These are phyloP conservation scores for Sugiyamaella qingdaonensis DNA, from an alignment of 805 yeast genomes.

Conservation along the genomic window DNA sequence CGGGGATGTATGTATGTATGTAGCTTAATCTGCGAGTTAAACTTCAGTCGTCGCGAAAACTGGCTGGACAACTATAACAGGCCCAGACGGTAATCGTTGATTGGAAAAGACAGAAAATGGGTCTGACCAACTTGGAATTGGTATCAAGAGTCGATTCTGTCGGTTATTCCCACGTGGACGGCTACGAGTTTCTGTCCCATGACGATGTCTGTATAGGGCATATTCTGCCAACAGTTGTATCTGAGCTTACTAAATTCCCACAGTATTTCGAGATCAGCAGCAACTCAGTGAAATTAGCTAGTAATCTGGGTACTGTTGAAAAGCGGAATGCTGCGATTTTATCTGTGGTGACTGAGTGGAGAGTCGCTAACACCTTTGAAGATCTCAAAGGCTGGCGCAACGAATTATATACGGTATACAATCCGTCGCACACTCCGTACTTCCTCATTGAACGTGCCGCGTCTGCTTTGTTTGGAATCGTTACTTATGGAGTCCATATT, in stretches of 20 bases:
- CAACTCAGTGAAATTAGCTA: slow-evolving; percentile 30
- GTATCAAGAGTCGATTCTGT: slow-evolving; percentile 7
- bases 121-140: slow-evolving; percentile 8
- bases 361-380: slow-evolving; percentile 20
- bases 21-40: background rate
- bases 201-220: slow-evolving; percentile 27
- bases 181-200: slow-evolving; percentile 23
- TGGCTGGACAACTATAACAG: too few relatives aligned
- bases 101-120: background rate
- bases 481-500: slow-evolving; percentile 86
- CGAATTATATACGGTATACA: slow-evolving; percentile 73
- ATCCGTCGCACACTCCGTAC: slow-evolving; percentile 53
- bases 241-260: slow-evolving; percentile 16
- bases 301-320: slow-evolving; percentile 36
- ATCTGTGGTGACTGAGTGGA: slow-evolving; percentile 24
- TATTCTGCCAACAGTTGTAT: slow-evolving; percentile 25
- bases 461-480: slow-evolving; percentile 75
- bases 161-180: slow-evolving; percentile 2
- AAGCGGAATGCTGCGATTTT: slow-evolving; percentile 38
- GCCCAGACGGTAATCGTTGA: too few relatives aligned
- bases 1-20: background rate
- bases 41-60: background rate
- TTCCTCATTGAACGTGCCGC: slow-evolving; percentile 74
- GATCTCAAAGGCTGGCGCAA: slow-evolving; percentile 63
- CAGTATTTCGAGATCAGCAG: slow-evolving; percentile 27